A percentile compares a stretch with the other conserved stretches of the same genome.
Evolutionary conservation across 371 early-diverging fungal genomes (phyloP).

Genomic region (Nematocida parisii): DNA sequence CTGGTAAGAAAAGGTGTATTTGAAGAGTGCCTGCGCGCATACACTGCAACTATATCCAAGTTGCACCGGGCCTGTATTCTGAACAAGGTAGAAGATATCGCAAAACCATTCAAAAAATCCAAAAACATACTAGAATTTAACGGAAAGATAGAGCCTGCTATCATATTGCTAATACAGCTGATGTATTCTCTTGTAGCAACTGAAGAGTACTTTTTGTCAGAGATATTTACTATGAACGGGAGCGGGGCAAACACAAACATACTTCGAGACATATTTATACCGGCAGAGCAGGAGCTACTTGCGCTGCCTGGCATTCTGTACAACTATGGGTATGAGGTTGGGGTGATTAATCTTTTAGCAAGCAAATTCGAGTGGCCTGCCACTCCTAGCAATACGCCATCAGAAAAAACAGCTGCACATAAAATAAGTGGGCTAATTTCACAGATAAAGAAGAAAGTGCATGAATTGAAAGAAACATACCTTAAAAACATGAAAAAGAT

Average conservation of each 20-base stretch:
- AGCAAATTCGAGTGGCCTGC: slow-evolving; percentile 8
- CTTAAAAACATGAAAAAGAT: slow-evolving; percentile 30
- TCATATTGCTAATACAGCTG: slow-evolving; percentile 16
- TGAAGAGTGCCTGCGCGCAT: slow-evolving; percentile 11
- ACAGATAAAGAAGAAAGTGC: slow-evolving; percentile 14
- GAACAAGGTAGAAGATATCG: slow-evolving; percentile 20
- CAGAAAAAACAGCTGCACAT: background rate
- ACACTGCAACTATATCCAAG: background rate
- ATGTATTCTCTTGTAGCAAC: background rate
- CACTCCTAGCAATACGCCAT: background rate
- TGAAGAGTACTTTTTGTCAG: slow-evolving; percentile 44
- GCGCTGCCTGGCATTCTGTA: background rate
- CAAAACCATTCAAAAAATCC: slow-evolving; percentile 17
- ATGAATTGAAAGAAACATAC: slow-evolving; percentile 5
- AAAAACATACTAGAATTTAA: slow-evolving; percentile 44
- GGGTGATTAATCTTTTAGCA: slow-evolving; percentile 31
- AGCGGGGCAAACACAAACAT: background rate
- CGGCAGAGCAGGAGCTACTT: slow-evolving; percentile 15
- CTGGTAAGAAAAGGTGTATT: background rate
- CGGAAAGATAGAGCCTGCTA: slow-evolving; percentile 49
- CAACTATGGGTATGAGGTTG: slow-evolving; percentile 3
- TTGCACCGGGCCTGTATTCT: slow-evolving; percentile 7
- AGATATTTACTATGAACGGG: slow-evolving; percentile 17
- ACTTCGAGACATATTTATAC: background rate
- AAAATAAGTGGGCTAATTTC: background rate